phyloP scores from a whole-genome alignment of 2,329 filamentous ascomycete genomes.

The Neofusicoccum umdonicola region DNA sequence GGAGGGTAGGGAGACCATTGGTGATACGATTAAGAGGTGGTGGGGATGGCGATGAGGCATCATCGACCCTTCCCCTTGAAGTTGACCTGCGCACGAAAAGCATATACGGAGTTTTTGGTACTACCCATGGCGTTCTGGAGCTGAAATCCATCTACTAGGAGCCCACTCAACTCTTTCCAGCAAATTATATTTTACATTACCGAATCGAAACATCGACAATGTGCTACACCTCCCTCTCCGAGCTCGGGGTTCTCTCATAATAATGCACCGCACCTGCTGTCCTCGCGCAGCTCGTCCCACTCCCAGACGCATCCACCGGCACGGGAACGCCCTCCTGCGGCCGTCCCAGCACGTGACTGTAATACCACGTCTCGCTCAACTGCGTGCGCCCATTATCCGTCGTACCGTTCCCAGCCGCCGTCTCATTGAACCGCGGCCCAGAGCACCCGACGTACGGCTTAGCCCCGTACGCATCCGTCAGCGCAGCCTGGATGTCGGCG shows the following conservation, averaged over 20 bases:
- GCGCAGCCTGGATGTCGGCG: conserved; percentile 49
- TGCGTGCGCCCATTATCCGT: conserved; percentile 57
- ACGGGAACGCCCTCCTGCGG: conserved; percentile 54
- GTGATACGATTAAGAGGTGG: conserved; percentile 35
- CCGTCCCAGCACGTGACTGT: conserved; percentile 57
- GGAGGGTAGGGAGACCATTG: conserved; percentile 37
- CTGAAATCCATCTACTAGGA: neutral
- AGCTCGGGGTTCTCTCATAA: conserved; percentile 45
- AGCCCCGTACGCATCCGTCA: conserved; percentile 52
- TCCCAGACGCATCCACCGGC: conserved; percentile 46
- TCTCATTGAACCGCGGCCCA: conserved; percentile 61
- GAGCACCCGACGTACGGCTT: conserved; percentile 60
- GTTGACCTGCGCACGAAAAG: neutral
- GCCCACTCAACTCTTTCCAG: neutral
- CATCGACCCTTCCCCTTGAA: neutral
- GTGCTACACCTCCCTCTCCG: neutral
- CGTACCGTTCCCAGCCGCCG: conserved; percentile 54
- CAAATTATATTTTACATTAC: too few species aligned
- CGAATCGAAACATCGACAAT: neutral
- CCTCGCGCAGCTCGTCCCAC: conserved; percentile 55
- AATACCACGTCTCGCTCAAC: conserved; percentile 66
- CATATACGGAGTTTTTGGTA: conserved; percentile 5
- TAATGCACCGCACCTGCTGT: conserved; percentile 55
- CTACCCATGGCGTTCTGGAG: conserved; percentile 3
- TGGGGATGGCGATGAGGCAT: conserved; percentile 12